phyloP scores from a whole-genome alignment of 768 basidiomycete genomes.

The Lactarius quietus region DNA sequence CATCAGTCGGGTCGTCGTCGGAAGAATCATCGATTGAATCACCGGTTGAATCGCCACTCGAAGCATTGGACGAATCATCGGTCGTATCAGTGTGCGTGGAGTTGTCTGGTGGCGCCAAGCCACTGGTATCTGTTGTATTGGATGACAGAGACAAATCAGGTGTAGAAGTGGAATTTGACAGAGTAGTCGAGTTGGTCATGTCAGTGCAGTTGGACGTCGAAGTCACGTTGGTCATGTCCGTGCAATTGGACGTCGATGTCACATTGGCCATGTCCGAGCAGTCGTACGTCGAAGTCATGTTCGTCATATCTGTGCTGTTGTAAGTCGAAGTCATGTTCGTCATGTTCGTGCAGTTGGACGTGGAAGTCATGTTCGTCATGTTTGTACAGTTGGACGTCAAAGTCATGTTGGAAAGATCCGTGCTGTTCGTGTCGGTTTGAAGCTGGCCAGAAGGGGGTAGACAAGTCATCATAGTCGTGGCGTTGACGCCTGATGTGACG shows the following conservation, averaged over 20 bases:
- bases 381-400: conserved; percentile 5
- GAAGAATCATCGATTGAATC: neutral
- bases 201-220: conserved; percentile 4
- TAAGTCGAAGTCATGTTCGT: too few species aligned
- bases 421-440: neutral
- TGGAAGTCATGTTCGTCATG: conserved; percentile 7
- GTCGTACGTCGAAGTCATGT: neutral
- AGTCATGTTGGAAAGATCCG: conserved; percentile 3
- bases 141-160: neutral
- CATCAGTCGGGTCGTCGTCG: neutral
- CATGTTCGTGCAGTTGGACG: conserved; percentile 1
- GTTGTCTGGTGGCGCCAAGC: neutral
- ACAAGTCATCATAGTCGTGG: conserved; percentile 9
- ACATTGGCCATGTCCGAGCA: conserved; percentile 11
- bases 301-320: conserved; percentile 2
- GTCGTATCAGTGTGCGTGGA: neutral
- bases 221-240: conserved; percentile 1
- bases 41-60: neutral
- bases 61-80: neutral
- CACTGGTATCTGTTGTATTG: neutral
- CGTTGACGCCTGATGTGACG: neutral
- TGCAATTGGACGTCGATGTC: conserved; percentile 11
- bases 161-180: neutral
- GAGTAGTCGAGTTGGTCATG: conserved; percentile 8
- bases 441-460: conserved; percentile 1